Evolutionary conservation across 169 alveolate genomes (phyloP), one percentile per base, ranked within the genome.

Genomic region (Eimeria falciformis): DNA sequence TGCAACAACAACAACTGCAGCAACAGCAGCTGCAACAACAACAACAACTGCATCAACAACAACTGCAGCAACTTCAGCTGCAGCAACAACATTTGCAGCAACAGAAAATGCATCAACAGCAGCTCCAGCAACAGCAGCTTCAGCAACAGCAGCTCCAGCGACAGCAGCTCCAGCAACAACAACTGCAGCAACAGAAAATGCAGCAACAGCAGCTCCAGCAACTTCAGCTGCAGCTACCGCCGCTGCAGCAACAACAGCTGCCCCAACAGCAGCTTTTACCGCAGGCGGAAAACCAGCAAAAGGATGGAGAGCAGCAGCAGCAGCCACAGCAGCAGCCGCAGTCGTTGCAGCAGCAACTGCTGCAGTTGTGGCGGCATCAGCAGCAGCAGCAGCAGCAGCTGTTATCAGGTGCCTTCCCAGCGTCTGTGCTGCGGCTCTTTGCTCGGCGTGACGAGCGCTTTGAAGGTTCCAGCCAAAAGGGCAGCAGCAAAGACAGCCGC

Each of bases 401-500:
- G 27, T 7, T 29, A 17, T 29, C 79, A 25, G 79, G 79, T 5
- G 5, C 47, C 7, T 18, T 68, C 50, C 79, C 40, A 12, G 5
- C 79, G n/a, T 23, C 79, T 3, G 79, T n/a, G 46, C 7, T 68
- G 79, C 79, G 79, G 5, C 17, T 29, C 50, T 11, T 29, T 7
- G n/a, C 46, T n/a, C 79, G 4, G 40, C 79, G 6, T 46, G 18
- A 21, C 27, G 21, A 46, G 46, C 6, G 79, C 79, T 68, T 4
- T 18, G n/a, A 25, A 14, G 62, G 14, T 50, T 7, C 62, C 62
- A 11, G 7, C 14, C 7, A 50, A 50, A 23, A 29, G 21, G 21
- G 50, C 40, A 68, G 79, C 79, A 68, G 79, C 79, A 68, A 25
- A 40, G 23, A 46, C 79, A 68, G 79, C 71, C 11, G 71, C 71